phyloP scores from a whole-genome alignment of 2,329 filamentous ascomycete species.

The Fusarium sp. region DNA sequence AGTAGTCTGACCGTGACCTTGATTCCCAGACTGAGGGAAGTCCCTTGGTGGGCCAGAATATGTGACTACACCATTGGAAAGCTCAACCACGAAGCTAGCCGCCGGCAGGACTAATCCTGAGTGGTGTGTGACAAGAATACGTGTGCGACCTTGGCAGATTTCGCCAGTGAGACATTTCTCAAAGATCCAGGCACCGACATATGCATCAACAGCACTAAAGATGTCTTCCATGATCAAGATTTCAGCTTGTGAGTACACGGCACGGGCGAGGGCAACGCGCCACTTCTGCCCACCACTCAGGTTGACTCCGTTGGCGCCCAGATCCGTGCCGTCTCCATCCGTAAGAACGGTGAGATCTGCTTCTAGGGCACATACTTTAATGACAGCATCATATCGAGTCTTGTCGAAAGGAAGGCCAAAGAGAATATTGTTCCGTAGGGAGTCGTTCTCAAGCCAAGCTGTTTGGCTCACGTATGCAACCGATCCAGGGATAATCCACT shows the following conservation, averaged over 20 bases:
- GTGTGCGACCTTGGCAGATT: constrained; percentile 70
- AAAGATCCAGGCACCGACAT: constrained; percentile 78
- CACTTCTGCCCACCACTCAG: constrained; percentile 83
- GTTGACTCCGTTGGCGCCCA: constrained; percentile 84
- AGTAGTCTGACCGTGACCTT: constrained; percentile 18
- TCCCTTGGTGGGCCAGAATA: constrained; percentile 44
- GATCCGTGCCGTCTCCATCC: constrained; percentile 78
- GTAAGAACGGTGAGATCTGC: constrained; percentile 77
- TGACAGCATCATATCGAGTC: constrained; percentile 70
- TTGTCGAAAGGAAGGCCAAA: constrained; percentile 75
- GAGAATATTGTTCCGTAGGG: constrained; percentile 76
- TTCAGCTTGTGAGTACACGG: constrained; percentile 77
- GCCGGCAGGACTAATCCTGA: constrained; percentile 72
- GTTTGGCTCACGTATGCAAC: constrained; percentile 79
- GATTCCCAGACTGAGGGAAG: not conserved
- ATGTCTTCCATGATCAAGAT: constrained; percentile 82
- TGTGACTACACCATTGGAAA: constrained; percentile 70
- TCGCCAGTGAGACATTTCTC: constrained; percentile 75
- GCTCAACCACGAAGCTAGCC: constrained; percentile 75
- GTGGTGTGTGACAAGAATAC: constrained; percentile 84
- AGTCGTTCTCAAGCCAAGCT: constrained; percentile 83
- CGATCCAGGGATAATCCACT: constrained; percentile 73
- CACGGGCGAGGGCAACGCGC: constrained; percentile 78
- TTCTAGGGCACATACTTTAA: constrained; percentile 73
- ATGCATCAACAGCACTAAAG: constrained; percentile 80